Evolutionary conservation across 1,139 yeast genomes (phyloP), one percentile per base, ranked within the genome.

Genomic region (Candida mesenterica): DNA sequence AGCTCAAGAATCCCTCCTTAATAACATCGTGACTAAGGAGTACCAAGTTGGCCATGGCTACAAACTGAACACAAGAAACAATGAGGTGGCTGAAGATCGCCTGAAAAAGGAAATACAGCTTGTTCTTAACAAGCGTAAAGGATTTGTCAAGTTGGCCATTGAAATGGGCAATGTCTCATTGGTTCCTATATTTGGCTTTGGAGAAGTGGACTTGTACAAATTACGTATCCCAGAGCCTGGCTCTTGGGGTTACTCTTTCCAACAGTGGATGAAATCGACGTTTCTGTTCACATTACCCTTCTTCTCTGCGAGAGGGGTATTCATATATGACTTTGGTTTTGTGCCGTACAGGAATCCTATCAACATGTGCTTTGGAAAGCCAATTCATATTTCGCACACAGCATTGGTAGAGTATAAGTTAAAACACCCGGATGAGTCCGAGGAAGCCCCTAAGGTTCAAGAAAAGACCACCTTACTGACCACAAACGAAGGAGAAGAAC

Each of bases 141-240:
- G 98, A 0, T 92, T 92, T 59, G 80, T 92, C 29, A 88, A 85
- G 50, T 58, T 92, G 30, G 98, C 97, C 0, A 68, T 92, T 42
- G 83, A 83, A 50, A 67, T 81, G 15, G 94, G 94, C 0, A 82
- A 85, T 48, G 81, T 88, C 1, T 71, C 77, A 19, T 59, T 92
- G 13, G 97, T 92, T 1, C 98, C 98, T 0, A 78, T 86, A 3
- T 80, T 86, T 58, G 95, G 89, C 16, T 92, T 92, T 65, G 98
- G 98, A 3, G 98, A 92, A 53, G 94, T 84, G 25, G 87, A 85
- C 41, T 64, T 87, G 26, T 88, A 82, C 58, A 77, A 80, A 39
- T 77, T 87, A 36, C 62, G 77, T 3, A 65, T 70, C 34, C 84
- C 87, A 7, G 65, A 50, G 49, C 61, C 75, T 52, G 54, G 75